Evolutionary conservation across 1,284 basidiomycete genomes (phyloP), one percentile per base, ranked within the genome.

Genomic region (Moesziomyces globuligerus): DNA sequence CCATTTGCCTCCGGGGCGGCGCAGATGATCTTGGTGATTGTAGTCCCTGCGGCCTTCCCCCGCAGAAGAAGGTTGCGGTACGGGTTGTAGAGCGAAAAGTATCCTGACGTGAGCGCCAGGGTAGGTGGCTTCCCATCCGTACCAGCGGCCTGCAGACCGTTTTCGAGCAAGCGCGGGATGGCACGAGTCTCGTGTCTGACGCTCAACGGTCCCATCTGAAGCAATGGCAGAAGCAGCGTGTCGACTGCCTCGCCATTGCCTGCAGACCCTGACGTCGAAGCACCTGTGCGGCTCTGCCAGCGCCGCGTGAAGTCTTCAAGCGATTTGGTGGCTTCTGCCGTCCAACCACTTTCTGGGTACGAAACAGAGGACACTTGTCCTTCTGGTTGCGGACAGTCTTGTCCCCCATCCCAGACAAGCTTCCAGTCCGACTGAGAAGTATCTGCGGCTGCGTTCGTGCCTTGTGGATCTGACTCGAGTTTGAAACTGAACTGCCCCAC

Each of bases 1-100:
- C 95, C 95, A 78, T 99, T 99, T 1, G 79, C 61, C 85, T 90
- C 88, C 0, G 95, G 95, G 57, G 90, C 89, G 3, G 96, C 92
- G 36, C 90, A 91, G 3, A 98, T 88, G 54, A 98, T 88, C 37
- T 53, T 52, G 48, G 52, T 42, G 17, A 66, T 48, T 3, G 68
- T 53, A 13, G 39, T 54, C 10, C 41, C 21, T 15, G 48, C 26
- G 85, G 52, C 48, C 38, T 57, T 54, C 10, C 56, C 48, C n/a
- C 45, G 59, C 5, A 75, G 62, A 7, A 80, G 48, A 8, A 74
- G 62, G 7, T 59, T 44, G 24, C 71, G 64, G 83, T 98, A 98
- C n/a, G 87, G 87, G 62, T 87, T 85, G 76, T 91, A 91, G 36
- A 98, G 85, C 7, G 91, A 91, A 79, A 99, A 98, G 83, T 99